These are phyloP conservation scores for Mediolabrus comicus DNA, from an alignment of 108 stramenopile species.

Conservation along the genomic window DNA sequence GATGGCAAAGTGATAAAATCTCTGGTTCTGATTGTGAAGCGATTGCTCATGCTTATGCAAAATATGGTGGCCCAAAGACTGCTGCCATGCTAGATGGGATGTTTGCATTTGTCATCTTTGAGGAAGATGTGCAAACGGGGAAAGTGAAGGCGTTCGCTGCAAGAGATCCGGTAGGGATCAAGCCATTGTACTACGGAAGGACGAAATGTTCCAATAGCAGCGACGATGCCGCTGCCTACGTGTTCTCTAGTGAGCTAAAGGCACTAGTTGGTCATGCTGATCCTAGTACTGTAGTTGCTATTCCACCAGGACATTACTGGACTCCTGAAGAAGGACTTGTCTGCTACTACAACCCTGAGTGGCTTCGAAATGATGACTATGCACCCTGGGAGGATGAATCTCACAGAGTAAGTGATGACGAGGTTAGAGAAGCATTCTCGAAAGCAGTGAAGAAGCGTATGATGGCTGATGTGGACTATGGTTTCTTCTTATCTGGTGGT, in stretches of 20 bases:
- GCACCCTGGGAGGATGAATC: slow-evolving; percentile 57
- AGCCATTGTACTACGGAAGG: slow-evolving; percentile 73
- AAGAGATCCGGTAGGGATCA: slow-evolving; percentile 76
- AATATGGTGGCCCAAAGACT: slow-evolving; percentile 49
- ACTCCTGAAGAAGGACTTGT: slow-evolving; percentile 62
- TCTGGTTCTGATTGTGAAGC: slow-evolving; percentile 72
- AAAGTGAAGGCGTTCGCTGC: slow-evolving; percentile 60
- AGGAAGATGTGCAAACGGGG: slow-evolving; percentile 41
- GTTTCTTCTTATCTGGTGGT: slow-evolving; percentile 74
- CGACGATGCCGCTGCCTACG: slow-evolving; percentile 36
- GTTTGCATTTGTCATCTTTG: slow-evolving; percentile 78
- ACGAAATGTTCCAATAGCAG: slow-evolving; percentile 19
- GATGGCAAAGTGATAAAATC: slow-evolving; percentile 48
- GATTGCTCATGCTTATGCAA: slow-evolving; percentile 67
- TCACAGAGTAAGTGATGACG: slow-evolving; percentile 52
- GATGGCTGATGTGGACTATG: slow-evolving; percentile 82
- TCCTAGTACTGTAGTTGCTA: slow-evolving; percentile 46
- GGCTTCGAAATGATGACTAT: slow-evolving; percentile 61
- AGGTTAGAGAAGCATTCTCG: slow-evolving; percentile 60
- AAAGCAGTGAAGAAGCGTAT: slow-evolving; percentile 66
- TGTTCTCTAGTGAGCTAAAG: slow-evolving; percentile 70
- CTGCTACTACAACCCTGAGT: slow-evolving; percentile 71
- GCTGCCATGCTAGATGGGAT: slow-evolving; percentile 71
- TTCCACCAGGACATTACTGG: slow-evolving; percentile 81
- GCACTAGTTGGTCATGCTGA: slow-evolving; percentile 68